Evolutionary conservation across 73 alveolate species (phyloP), one percentile per base, ranked within the genome.

Genomic region (Symbiodinium natans): DNA sequence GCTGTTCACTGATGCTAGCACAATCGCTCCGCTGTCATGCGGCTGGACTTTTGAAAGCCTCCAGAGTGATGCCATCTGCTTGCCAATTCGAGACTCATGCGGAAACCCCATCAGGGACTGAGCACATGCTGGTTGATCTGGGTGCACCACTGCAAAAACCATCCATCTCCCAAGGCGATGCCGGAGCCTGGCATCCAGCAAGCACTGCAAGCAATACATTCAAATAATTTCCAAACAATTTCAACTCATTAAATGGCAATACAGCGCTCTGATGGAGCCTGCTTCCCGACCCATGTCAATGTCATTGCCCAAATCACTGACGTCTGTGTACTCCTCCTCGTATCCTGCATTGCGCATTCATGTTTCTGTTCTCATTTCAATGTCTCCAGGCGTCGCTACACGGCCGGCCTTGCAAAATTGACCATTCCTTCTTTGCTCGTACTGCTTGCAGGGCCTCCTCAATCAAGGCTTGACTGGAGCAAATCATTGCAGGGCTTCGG

Each of bases 401-500:
- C 6, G 71, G 71, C 71, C 71, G 80, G 80, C 80, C 80, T 63
- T 63, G 80, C 80, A 63, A 36, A n/a, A 63, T 63, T 63, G 80
- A 63, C 80, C 80, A 63, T 36, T 63, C 80, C 80, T 63, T 63
- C 80, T 63, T 63, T 6, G 80, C 80, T n/a, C 80, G 80, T 1
- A 63, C 80, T 36, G 80, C 80, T 29, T 63, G 80, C 36, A 63
- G 33, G 38, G 80, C 80, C 80, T 63, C 80, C 80, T 63, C 6
- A 46, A 46, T 6, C 59, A 46, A 6, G 13, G 59, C n/a, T n/a
- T n/a, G n/a, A n/a, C n/a, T n/a, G n/a, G n/a, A n/a, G n/a, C n/a
- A n/a, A n/a, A n/a, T n/a, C n/a, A n/a, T n/a, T n/a, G n/a, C n/a
- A n/a, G n/a, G n/a, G n/a, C n/a, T n/a, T n/a, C n/a, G n/a, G n/a